Percentiles rank a stretch among this genome's conserved stretches.
phyloP scores from a whole-genome alignment of 352 stramenopile genomes.

The Globisporangium apiculatum region DNA sequence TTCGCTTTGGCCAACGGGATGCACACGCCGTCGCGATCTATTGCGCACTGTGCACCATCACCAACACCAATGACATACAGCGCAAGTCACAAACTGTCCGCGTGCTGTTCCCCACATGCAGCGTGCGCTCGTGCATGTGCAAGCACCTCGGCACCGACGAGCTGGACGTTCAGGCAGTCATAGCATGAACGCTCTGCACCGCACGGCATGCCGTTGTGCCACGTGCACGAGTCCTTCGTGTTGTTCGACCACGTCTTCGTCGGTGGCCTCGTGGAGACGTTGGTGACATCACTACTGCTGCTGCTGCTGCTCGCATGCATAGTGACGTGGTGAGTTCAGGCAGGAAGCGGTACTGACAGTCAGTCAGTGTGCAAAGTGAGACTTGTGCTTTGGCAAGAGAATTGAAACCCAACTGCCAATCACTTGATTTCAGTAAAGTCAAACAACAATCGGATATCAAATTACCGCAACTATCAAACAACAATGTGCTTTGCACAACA shows the following conservation, averaged over 20 bases:
- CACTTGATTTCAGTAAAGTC: too few relatives aligned
- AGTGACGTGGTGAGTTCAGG: neutral
- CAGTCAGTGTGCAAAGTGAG: too few relatives aligned
- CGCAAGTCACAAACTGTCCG: neutral
- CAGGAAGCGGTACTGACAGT: too few relatives aligned
- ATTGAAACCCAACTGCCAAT: too few relatives aligned
- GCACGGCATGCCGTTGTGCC: neutral
- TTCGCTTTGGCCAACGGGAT: constrained; percentile 37
- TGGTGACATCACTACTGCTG: constrained; percentile 5
- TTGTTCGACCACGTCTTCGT: neutral
- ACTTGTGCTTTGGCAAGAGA: too few relatives aligned
- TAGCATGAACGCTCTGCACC: constrained; percentile 2
- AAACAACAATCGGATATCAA: too few relatives aligned
- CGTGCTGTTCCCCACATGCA: neutral
- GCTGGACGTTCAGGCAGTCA: constrained; percentile 9
- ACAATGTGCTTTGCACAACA: too few relatives aligned
- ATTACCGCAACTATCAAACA: too few relatives aligned
- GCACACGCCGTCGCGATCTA: constrained; percentile 7
- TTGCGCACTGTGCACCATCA: neutral
- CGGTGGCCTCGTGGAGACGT: neutral
- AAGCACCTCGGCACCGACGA: neutral
- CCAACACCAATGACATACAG: neutral
- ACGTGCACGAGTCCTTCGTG: neutral
- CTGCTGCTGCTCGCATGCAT: neutral
- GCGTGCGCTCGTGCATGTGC: constrained; percentile 5